These are phyloP conservation scores for Actinomortierella ambigua DNA, from an alignment of 371 early-diverging fungal species.

Conservation along the genomic window DNA sequence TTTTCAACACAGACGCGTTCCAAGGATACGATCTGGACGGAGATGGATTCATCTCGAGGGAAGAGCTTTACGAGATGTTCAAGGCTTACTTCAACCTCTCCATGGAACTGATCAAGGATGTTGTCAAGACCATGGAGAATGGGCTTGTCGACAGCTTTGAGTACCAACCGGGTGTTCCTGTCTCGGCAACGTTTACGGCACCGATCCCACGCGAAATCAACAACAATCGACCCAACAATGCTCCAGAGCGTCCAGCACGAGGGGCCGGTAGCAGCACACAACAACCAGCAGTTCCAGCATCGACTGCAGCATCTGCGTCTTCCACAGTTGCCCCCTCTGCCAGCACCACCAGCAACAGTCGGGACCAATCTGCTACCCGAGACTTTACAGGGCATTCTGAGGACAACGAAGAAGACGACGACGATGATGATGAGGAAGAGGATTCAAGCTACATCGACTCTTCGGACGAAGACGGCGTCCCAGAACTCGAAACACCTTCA, in stretches of 20 bases:
- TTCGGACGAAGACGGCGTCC: conserved; percentile 39
- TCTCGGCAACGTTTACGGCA: conserved; percentile 90
- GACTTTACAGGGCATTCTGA: no score
- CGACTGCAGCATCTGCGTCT: no score
- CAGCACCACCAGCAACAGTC: no score
- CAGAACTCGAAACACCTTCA: conserved; percentile 33
- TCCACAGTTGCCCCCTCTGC: no score
- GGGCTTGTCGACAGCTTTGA: conserved; percentile 91
- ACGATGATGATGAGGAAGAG: no score
- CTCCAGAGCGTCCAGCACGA: neutral
- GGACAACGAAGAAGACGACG: no score
- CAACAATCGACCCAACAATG: conserved; percentile 9
- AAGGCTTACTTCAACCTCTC: conserved; percentile 89
- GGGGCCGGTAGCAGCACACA: neutral
- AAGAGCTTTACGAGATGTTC: conserved; percentile 88
- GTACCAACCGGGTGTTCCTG: conserved; percentile 90
- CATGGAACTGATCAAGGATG: conserved; percentile 88
- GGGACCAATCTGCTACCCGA: no score
- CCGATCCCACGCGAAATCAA: conserved; percentile 66
- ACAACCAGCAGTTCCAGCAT: conserved; percentile 2
- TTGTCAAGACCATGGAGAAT: conserved; percentile 88
- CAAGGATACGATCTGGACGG: conserved; percentile 92
- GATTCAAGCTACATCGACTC: conserved; percentile 1
- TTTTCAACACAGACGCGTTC: conserved; percentile 92
- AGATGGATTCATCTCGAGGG: conserved; percentile 84